Percentiles rank a stretch among this genome's conserved stretches.
These are phyloP conservation scores for Thalassiosira livingstoniorum DNA, from an alignment of 352 stramenopile genomes.

Conservation along the genomic window DNA sequence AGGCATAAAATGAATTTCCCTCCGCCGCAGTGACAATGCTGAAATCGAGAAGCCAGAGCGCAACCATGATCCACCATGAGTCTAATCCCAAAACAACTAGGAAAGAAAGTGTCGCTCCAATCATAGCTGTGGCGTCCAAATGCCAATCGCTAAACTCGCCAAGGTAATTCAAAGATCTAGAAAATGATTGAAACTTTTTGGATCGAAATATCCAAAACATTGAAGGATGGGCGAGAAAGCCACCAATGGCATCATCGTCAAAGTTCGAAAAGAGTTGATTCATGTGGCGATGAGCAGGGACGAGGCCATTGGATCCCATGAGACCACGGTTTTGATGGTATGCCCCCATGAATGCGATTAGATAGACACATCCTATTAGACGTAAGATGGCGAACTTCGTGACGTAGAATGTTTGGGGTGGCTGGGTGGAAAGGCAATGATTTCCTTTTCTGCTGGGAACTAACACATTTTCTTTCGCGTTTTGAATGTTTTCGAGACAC, in stretches of 20 bases:
- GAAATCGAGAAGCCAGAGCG: constrained; percentile 79
- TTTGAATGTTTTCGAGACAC: too few relatives aligned
- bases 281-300: constrained; percentile 41
- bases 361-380: constrained; percentile 76
- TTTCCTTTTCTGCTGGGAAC: too few relatives aligned
- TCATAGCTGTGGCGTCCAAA: constrained; percentile 16
- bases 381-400: constrained; percentile 68
- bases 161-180: too few relatives aligned
- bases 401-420: constrained; percentile 56
- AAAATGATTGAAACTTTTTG: too few relatives aligned
- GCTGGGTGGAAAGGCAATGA: too few relatives aligned
- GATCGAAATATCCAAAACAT: constrained; percentile 63
- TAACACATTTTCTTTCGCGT: too few relatives aligned
- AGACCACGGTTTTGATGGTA: constrained; percentile 74
- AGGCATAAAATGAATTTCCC: constrained; percentile 78
- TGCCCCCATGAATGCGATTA: constrained; percentile 77
- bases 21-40: constrained; percentile 69
- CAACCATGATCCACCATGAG: constrained; percentile 48
- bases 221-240: constrained; percentile 59
- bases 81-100: constrained; percentile 52
- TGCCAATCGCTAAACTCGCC: constrained; percentile 50
- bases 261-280: constrained; percentile 21
- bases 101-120: constrained; percentile 39
- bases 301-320: constrained; percentile 68
- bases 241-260: constrained; percentile 24